A percentile compares a stretch with the other conserved stretches of the same genome.
These are phyloP conservation scores for Ogataea saltuana DNA, from an alignment of 805 yeast genomes.

Conservation along the genomic window DNA sequence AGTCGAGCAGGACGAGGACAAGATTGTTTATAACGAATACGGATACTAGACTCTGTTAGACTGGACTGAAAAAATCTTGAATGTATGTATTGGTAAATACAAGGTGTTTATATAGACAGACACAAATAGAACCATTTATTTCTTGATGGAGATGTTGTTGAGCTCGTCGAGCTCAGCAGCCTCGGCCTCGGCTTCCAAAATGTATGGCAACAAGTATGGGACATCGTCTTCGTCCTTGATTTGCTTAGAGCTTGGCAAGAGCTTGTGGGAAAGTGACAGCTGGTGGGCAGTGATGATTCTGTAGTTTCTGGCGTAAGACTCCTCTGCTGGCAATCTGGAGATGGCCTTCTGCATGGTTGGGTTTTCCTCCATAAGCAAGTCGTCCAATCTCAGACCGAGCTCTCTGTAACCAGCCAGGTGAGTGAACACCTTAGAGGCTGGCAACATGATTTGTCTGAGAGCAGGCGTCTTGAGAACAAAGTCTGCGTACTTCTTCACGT, in stretches of 20 bases:
- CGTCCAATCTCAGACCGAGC: slow-evolving; percentile 90
- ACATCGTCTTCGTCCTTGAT: slow-evolving; percentile 77
- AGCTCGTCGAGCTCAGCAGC: slow-evolving; percentile 83
- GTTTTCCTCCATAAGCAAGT: slow-evolving; percentile 83
- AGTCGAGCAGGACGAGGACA: slow-evolving; percentile 48
- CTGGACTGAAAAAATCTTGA: too few species aligned
- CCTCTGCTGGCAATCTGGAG: slow-evolving; percentile 80
- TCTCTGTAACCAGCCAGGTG: slow-evolving; percentile 89
- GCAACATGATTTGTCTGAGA: slow-evolving; percentile 73
- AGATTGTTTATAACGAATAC: slow-evolving; percentile 56
- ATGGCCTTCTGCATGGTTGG: slow-evolving; percentile 86
- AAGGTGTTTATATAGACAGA: slow-evolving; percentile 4
- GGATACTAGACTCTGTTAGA: slow-evolving; percentile 58
- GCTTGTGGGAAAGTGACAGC: slow-evolving; percentile 76
- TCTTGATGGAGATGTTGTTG: slow-evolving; percentile 62
- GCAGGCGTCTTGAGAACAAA: slow-evolving; percentile 78
- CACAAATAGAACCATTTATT: slow-evolving; percentile 22
- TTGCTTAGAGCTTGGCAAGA: slow-evolving; percentile 79
- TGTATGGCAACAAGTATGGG: slow-evolving; percentile 82
- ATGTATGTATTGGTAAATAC: too few species aligned
- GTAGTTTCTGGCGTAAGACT: slow-evolving; percentile 86
- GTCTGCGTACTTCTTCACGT: slow-evolving; percentile 73
- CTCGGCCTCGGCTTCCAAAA: slow-evolving; percentile 94
- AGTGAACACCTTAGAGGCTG: slow-evolving; percentile 74
- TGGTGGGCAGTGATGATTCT: slow-evolving; percentile 93